Evolutionary conservation across 2,329 filamentous ascomycete genomes (phyloP), one percentile per base, ranked within the genome.

Genomic region (Rutstroemia sp.): DNA sequence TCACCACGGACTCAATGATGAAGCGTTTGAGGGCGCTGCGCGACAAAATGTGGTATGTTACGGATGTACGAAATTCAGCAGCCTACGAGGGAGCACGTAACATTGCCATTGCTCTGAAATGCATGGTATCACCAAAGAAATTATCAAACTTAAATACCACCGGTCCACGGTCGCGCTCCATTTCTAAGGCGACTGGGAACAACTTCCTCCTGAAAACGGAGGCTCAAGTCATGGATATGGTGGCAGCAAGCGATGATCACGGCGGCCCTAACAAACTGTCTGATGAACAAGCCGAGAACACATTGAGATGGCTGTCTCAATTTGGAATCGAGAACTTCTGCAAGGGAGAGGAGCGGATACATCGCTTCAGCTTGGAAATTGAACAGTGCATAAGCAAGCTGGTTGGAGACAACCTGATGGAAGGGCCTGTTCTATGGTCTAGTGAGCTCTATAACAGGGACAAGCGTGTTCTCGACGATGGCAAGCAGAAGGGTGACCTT

Each of bases 1-100:
- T 78, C 2, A 79, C 83, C 12, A 85, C 92, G 38, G 86, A 90
- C 42, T 78, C 82, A 5, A 88, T 90, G 81, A 87, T 89, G 78
- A 78, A 78, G 57, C 82, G 83, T 5, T 78, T 94, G 39, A 82
- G 85, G 57, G 84, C 87, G 21, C 78, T 96, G 40, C 83, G 94
- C 44, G 89, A 96, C 70, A 97, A 97, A 76, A 96, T 97, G 89
- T 99, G 94, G 94, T 99, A 95, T 69, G 88, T 94, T 58, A 92
- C 89, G 1, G 91, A 96, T 70, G 92, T 97, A 27, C 87, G 89
- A 60, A 92, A 92, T 65, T 96, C 94, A 4, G 88, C 85, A 49
- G 83, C 85, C 9, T 97, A 96, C 66, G 89, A 94, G 58, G 87
- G 95, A 63, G 90, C 89, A 40, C 86, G 86, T 57, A 89, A 92